A percentile compares a stretch with the other conserved stretches of the same genome.
Conservation (phyloP, 306 rosid genomes). For the Lathyrus tuberosus region DNA sequence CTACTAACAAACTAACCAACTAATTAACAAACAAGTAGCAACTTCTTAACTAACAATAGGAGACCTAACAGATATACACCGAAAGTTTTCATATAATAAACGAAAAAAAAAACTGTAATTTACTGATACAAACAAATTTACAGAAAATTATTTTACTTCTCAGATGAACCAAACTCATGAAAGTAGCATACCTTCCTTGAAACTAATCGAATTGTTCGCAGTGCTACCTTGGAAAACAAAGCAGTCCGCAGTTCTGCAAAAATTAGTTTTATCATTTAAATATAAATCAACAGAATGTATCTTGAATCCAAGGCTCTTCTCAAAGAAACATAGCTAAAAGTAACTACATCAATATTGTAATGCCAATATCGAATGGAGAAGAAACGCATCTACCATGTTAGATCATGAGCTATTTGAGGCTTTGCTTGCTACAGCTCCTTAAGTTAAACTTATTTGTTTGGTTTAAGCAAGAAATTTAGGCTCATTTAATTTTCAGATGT, state of each 20-base stretch:
- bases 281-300: conserved; percentile 22
- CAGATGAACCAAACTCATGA: conserved; percentile 25
- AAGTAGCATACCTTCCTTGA: conserved; percentile 77
- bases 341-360: conserved; percentile 28
- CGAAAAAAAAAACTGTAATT: conserved; percentile 16
- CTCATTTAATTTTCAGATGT: conserved; percentile 5
- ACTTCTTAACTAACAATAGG: too few relatives aligned
- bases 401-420: conserved; percentile 9
- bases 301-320: conserved; percentile 8
- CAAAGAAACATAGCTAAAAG: conserved; percentile 32
- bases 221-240: conserved; percentile 91
- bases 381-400: not conserved
- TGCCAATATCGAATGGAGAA: conserved; percentile 26
- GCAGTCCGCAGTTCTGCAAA: conserved; percentile 89
- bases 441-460: not conserved
- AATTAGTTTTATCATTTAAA: conserved; percentile 34
- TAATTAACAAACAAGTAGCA: too few relatives aligned
- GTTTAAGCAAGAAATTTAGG: not conserved
- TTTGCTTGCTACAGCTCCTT: conserved; percentile 6
- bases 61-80: too few relatives aligned
- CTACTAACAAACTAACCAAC: too few relatives aligned
- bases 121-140: conserved; percentile 13
- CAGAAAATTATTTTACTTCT: conserved; percentile 23
- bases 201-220: conserved; percentile 89
- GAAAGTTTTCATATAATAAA: conserved; percentile 25